These are phyloP conservation scores for Pinus taeda DNA, from an alignment of 75 land plant species.

Conservation along the genomic window DNA sequence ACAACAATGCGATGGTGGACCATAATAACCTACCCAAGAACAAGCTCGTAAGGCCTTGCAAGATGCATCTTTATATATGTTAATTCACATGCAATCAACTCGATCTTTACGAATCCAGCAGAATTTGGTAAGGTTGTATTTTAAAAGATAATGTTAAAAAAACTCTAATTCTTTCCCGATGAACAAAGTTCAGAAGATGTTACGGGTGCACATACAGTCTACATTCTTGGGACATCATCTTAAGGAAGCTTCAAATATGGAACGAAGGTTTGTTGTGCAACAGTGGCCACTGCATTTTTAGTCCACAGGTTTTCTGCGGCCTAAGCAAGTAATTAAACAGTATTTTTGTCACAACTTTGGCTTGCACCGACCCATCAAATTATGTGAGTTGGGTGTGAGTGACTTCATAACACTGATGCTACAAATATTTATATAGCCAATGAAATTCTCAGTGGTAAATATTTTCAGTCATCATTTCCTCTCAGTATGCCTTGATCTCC, in stretches of 20 bases:
- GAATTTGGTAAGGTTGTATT: slow-evolving; percentile 37
- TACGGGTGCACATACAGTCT: too few relatives aligned
- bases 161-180: not conserved
- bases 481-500: slow-evolving; percentile 39
- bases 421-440: slow-evolving; percentile 53
- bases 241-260: slow-evolving; percentile 34
- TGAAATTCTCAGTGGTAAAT: slow-evolving; percentile 58
- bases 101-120: slow-evolving; percentile 50
- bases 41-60: slow-evolving; percentile 19
- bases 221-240: too few relatives aligned
- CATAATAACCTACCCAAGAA: slow-evolving; percentile 55
- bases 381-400: slow-evolving; percentile 86
- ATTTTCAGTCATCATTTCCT: slow-evolving; percentile 60
- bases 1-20: slow-evolving; percentile 59
- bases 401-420: slow-evolving; percentile 75
- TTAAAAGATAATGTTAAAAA: too few relatives aligned
- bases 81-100: slow-evolving; percentile 45
- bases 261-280: slow-evolving; percentile 76
- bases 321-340: slow-evolving; percentile 42
- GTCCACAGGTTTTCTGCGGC: slow-evolving; percentile 45
- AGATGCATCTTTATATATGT: slow-evolving; percentile 53
- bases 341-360: slow-evolving; percentile 23
- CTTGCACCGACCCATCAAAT: slow-evolving; percentile 60
- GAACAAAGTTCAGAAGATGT: not conserved
- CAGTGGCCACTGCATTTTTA: slow-evolving; percentile 60